Base-by-base conservation (phyloP, 306 rosid species). In the Parietaria judaica region DNA sequence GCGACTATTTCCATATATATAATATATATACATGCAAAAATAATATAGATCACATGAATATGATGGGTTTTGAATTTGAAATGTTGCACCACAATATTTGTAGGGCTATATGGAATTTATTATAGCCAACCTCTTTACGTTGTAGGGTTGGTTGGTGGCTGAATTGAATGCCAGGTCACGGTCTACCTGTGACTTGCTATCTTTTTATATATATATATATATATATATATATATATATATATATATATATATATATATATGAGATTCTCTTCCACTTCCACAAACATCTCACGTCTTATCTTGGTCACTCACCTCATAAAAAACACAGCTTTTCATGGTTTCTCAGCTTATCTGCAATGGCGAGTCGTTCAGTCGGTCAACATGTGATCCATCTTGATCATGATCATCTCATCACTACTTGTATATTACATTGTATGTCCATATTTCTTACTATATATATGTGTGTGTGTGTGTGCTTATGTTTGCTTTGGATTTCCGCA, bases 81-180 rank as follows among this genome's bases (percentile, higher is more conserved):
- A 70, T 64, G 59, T 64, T 78, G 60, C 68, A 65, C 62, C 67
- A 58, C 8, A 70, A 17, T 16, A 11, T 54, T 31, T 54, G 36
- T 46, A 14, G 60, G 54, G 17, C 14, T 38, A 48, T 54, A 59
- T 23, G 58, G 37, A 76, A 76, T 84, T 84, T 70, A 84, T 74
- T 77, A 76, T 74, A 37, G 67, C 63, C 87, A 74, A 70, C 79
- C 76, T 78, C 70, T 61, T 75, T 82, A 66, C 55, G 77, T 63
- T 72, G 74, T 77, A 66, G 67, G 80, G 88, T 85, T 76, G 86
- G 76, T 85, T 80, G 78, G 79, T 80, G 78, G 79, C 59, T 60
- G 68, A 79, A 81, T 77, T 85, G 11, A 85, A 85, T 81, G 81
- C 79, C 63, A 72, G 53, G 65, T 47, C 72, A 52, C 80, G 70